Evolutionary conservation across 129 eudicot genomes (phyloP), one percentile per base, ranked within the genome.

Genomic region (Tagetes erecta): DNA sequence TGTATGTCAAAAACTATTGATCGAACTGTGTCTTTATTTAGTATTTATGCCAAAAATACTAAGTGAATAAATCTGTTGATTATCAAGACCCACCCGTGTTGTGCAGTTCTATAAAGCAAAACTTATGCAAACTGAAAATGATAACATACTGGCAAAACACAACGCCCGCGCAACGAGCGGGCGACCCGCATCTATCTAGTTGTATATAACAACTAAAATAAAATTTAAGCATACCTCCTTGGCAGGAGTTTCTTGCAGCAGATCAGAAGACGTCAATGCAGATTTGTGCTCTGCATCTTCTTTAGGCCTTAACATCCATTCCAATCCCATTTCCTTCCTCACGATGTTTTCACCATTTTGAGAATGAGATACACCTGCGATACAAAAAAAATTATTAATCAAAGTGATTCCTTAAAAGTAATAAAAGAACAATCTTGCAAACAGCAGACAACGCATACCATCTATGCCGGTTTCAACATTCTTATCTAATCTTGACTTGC

Each of bases 251-350:
- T 82, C 91, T 77, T 84, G 85, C 3, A 76, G 70, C 69, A 75
- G 30, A 67, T 73, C 83, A 68, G 78, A 52, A 73, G 73, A 37
- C 35, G 70, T 4, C 35, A 10, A 60, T 37, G 67, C 40, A 45
- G 84, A 64, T 78, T 80, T 80, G 58, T 62, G 67, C 33, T 78
- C 85, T 1, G 33, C 10, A 8, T 67, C 82, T 8, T 84, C 91
- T 78, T 85, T 88, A 13, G 97, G 97, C 76, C 83, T 87, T 34
- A 88, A 88, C 98, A 94, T 94, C 96, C 97, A 94, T 42, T 90
- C 98, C 55, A 90, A 70, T 66, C 98, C 98, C 88, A 86, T 83
- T 68, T 94, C 92, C 74, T 82, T 84, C 81, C 98, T 84, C 65
- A 74, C 81, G 63, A 68, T 73, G 78, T 81, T 75, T 7, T 73